Evolutionary conservation across 306 rosid species (phyloP).

Genomic region (Betula pendula): DNA sequence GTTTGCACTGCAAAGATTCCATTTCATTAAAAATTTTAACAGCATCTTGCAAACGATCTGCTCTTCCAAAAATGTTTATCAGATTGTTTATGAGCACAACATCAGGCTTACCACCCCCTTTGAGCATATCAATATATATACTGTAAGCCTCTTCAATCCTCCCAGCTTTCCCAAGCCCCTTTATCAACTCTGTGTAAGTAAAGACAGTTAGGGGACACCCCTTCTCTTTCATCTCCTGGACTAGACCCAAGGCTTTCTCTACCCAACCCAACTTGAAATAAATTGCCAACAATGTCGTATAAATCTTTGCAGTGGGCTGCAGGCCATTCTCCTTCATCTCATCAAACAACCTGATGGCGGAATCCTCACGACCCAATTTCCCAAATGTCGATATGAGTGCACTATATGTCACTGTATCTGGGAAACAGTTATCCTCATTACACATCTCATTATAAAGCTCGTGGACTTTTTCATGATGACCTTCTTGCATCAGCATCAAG

Average conservation of each 20-base stretch:
- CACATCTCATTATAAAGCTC: conserved; percentile 93
- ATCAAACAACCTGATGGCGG: conserved; percentile 69
- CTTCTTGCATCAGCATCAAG: conserved; percentile 85
- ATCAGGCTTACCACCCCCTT: conserved; percentile 77
- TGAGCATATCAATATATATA: conserved; percentile 55
- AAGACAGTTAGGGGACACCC: conserved; percentile 74
- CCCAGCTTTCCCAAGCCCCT: conserved; percentile 82
- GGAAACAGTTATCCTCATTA: conserved; percentile 63
- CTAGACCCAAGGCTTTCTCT: conserved; percentile 64
- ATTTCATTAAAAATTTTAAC: conserved; percentile 61
- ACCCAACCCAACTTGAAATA: conserved; percentile 65
- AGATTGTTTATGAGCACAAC: conserved; percentile 78
- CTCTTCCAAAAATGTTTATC: conserved; percentile 79
- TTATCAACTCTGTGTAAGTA: conserved; percentile 81
- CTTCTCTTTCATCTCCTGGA: conserved; percentile 65
- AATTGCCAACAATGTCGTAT: conserved; percentile 64
- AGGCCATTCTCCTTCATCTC: conserved; percentile 92
- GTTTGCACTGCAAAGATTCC: conserved; percentile 56
- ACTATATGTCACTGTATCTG: conserved; percentile 81
- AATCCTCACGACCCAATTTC: conserved; percentile 66
- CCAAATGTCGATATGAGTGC: conserved; percentile 71
- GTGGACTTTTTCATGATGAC: conserved; percentile 77
- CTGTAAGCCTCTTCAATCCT: conserved; percentile 72
- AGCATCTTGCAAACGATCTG: conserved; percentile 61
- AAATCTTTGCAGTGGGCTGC: conserved; percentile 75